phyloP scores from a whole-genome alignment of 805 yeast genomes.

The Metschnikowia arizonensis region DNA sequence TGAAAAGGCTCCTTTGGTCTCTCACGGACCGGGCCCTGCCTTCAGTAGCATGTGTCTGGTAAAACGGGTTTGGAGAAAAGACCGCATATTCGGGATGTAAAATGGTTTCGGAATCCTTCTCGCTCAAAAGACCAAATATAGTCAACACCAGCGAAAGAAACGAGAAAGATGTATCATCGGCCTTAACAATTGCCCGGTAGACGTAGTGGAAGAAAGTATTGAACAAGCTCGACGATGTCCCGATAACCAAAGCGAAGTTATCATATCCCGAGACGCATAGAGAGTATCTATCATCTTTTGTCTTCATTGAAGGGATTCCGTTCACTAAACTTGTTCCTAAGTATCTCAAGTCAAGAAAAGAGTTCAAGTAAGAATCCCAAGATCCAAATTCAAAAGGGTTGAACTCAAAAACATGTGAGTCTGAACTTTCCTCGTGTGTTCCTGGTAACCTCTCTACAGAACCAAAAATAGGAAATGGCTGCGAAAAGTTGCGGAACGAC shows the following conservation, averaged over 20 bases:
- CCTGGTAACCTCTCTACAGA: constrained; percentile 39
- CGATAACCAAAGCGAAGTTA: constrained; percentile 56
- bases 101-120: constrained; percentile 26
- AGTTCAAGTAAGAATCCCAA: constrained; percentile 48
- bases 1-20: constrained; percentile 22
- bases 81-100: constrained; percentile 56
- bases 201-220: constrained; percentile 46
- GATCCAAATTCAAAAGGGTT: constrained; percentile 67
- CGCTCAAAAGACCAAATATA: constrained; percentile 13
- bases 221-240: constrained; percentile 61
- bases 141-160: constrained; percentile 12
- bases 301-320: constrained; percentile 36
- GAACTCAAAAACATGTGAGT: constrained; percentile 52
- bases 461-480: constrained; percentile 49
- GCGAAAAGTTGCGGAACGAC: constrained; percentile 36
- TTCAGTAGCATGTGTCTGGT: constrained; percentile 9
- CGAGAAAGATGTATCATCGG: constrained; percentile 10
- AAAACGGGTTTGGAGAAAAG: constrained; percentile 61
- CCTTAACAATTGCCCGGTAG: constrained; percentile 33
- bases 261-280: constrained; percentile 53
- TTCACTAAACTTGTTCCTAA: constrained; percentile 47
- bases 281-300: constrained; percentile 22
- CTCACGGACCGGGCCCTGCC: constrained; percentile 17
- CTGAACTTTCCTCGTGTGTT: constrained; percentile 22
- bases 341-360: constrained; percentile 49